Evolutionary conservation across 176 grass and related monocot species (phyloP), one percentile per base, ranked within the genome.

Genomic region (Areca catechu): DNA sequence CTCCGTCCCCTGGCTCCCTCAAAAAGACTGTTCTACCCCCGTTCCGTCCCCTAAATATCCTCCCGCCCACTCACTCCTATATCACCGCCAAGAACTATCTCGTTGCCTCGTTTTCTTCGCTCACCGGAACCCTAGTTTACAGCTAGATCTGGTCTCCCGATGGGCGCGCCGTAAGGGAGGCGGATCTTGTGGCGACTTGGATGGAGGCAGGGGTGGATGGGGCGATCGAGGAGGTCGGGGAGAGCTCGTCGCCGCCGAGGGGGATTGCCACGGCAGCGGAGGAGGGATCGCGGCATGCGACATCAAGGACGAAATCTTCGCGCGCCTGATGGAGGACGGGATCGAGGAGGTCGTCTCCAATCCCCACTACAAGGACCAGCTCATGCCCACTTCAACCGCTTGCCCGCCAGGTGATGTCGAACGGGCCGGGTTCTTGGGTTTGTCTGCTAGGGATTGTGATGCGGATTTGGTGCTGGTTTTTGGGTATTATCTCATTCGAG

Each of bases 191-290:
- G 34, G 34, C 34, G 34, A 10, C 34, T 12, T 1, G 10, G 54
- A 66, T 22, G 4, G 60, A 15, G 14, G 71, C 54, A 20, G 74
- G 37, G 15, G 64, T 10, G 5, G 71, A 20, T 15, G 85, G 70
- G n/a, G 75, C 63, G 67, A 74, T 91, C 16, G 87, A 77, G 73
- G 93, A 98, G 79, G 82, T 92, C 51, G 93, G 93, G 22, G 93
- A 98, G 87, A 98, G 87, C 68, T 91, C 78, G 1, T 98, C 93
- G 17, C 93, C 87, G 34, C 83, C 87, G 16, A 68, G 69, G 21
- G 75, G 56, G 2, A 25, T 75, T 16, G 61, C 3, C 25, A 70
- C 18, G 19, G 53, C 2, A 52, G 58, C 48, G 62, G 68, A 3
- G 89, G 74, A 59, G 67, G 65, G 51, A 21, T 2, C 66, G 62